Conservation (phyloP, 2,329 filamentous ascomycete genomes). For the Nemania sp. region DNA sequence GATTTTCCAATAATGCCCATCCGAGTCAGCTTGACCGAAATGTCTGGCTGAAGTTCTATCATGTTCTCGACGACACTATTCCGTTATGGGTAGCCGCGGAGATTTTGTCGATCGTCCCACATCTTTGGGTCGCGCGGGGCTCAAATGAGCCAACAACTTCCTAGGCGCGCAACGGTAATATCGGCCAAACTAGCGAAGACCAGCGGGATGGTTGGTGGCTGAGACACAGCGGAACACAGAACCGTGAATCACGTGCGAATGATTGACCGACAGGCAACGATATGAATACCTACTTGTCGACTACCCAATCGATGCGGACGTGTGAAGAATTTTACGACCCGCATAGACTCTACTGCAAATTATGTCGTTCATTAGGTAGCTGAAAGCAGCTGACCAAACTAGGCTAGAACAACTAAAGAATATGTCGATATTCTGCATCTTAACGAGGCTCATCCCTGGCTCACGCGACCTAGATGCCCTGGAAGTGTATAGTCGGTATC, state of each 20-base stretch:
- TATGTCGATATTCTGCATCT: conserved; percentile 27
- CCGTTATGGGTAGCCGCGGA: conserved; percentile 29
- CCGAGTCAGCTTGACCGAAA: conserved; percentile 13
- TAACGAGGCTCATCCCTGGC: conserved; percentile 36
- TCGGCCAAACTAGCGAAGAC: conserved; percentile 28
- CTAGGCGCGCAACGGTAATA: conserved; percentile 27
- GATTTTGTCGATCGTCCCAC: conserved; percentile 41
- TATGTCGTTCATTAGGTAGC: conserved; percentile 18
- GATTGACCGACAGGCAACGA: conserved; percentile 22
- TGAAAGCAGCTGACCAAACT: conserved; percentile 19
- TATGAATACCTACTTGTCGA: neutral
- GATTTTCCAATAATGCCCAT: conserved; percentile 10
- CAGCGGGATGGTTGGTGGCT: conserved; percentile 25
- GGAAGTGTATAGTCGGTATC: conserved; percentile 17
- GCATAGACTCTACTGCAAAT: neutral
- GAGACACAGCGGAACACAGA: conserved; percentile 20
- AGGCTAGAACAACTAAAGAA: conserved; percentile 27
- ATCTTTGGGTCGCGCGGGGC: conserved; percentile 35
- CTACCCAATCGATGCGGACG: neutral
- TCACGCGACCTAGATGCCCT: conserved; percentile 14
- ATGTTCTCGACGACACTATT: conserved; percentile 38
- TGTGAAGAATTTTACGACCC: neutral
- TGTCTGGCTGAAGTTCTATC: conserved; percentile 35
- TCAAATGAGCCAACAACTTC: conserved; percentile 30
- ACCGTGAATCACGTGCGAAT: conserved; percentile 29